Evolutionary conservation across 768 basidiomycete species (phyloP).

Genomic region (Trametes gibbosa): DNA sequence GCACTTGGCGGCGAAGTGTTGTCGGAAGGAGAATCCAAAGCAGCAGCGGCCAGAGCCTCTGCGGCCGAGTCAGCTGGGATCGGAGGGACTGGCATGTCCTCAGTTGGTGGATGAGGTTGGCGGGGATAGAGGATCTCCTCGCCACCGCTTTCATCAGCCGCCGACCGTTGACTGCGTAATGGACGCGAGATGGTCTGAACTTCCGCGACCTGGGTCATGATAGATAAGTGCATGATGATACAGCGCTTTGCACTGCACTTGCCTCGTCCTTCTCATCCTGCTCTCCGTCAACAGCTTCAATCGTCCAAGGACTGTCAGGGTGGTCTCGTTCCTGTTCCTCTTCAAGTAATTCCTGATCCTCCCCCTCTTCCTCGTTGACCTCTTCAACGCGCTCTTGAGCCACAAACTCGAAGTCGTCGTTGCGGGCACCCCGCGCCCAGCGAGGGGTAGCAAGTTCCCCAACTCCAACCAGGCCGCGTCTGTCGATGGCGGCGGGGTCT

Average conservation of each 20-base stretch:
- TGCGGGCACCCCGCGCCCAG: constrained; percentile 63
- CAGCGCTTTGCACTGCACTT: constrained; percentile 23
- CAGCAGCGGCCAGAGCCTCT: not conserved
- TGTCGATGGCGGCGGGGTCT: constrained; percentile 79
- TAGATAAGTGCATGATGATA: not conserved
- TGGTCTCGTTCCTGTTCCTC: constrained; percentile 46
- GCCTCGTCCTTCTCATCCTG: constrained; percentile 70
- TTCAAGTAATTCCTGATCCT: constrained; percentile 20
- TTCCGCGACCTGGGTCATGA: constrained; percentile 34
- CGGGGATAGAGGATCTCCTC: constrained; percentile 90
- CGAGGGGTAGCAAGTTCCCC: constrained; percentile 97
- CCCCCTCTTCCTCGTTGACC: constrained; percentile 32
- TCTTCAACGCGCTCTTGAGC: constrained; percentile 35
- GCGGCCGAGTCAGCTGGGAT: not conserved
- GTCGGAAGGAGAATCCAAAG: not conserved
- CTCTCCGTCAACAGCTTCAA: constrained; percentile 83
- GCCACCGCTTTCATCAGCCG: constrained; percentile 82
- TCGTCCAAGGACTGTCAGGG: constrained; percentile 85
- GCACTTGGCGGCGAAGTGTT: constrained; percentile 59
- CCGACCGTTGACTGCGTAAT: constrained; percentile 60
- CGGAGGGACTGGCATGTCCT: constrained; percentile 13
- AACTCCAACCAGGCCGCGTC: constrained; percentile 86
- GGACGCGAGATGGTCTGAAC: constrained; percentile 45
- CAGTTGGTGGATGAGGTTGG: constrained; percentile 38
- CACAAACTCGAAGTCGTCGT: constrained; percentile 29